These are phyloP conservation scores for Pichia inconspicua DNA, from an alignment of 1,139 yeast species.

Conservation along the genomic window DNA sequence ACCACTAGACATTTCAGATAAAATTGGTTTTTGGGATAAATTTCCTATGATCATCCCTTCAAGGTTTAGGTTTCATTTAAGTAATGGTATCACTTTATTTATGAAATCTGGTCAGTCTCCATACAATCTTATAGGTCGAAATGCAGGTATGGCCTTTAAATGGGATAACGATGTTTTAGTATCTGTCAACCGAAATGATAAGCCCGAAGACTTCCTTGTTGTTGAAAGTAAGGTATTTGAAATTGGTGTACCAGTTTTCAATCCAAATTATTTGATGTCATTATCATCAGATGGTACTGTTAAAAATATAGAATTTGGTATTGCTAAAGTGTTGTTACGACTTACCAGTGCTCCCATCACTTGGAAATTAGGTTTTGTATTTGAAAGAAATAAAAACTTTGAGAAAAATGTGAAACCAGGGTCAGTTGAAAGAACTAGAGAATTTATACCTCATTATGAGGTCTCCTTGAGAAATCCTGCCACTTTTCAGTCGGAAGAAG, in stretches of 20 bases:
- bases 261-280: constrained; percentile 27
- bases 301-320: constrained; percentile 24
- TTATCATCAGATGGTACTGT: constrained; percentile 33
- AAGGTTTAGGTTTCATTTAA: constrained; percentile 28
- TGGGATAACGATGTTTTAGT: constrained; percentile 45
- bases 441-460: constrained; percentile 66
- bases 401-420: constrained; percentile 20
- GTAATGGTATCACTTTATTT: constrained; percentile 42
- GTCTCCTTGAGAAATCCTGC: constrained; percentile 61
- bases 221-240: constrained; percentile 44
- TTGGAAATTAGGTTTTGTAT: constrained; percentile 52
- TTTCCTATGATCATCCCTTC: constrained; percentile 44
- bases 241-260: constrained; percentile 44
- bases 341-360: constrained; percentile 52
- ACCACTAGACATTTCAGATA: constrained; percentile 47
- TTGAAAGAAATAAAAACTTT: constrained; percentile 39
- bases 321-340: constrained; percentile 45
- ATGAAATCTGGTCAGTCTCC: constrained; percentile 46
- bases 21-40: constrained; percentile 56
- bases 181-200: constrained; percentile 35
- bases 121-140: constrained; percentile 37
- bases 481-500: constrained; percentile 33
- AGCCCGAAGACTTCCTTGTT: constrained; percentile 35
- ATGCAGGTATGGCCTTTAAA: constrained; percentile 46
- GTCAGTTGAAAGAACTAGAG: constrained; percentile 39